phyloP scores from a whole-genome alignment of 805 yeast species.

The Hanseniaspora lindneri region DNA sequence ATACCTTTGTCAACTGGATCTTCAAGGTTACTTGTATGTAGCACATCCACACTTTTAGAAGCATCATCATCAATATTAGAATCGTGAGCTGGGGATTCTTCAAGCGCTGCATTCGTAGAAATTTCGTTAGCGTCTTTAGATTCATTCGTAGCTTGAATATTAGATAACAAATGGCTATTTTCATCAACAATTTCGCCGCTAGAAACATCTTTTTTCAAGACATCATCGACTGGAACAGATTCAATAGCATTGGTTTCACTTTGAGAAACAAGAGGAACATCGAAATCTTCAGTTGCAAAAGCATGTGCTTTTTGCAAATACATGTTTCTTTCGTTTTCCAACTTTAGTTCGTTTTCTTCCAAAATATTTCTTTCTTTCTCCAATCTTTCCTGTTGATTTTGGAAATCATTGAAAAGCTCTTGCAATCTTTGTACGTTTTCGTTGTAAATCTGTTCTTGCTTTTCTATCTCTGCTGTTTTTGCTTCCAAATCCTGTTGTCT shows the following conservation, averaged over 20 bases:
- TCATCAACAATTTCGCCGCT: slow-evolving; percentile 23
- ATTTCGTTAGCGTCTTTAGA: no score
- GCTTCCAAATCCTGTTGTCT: slow-evolving; percentile 30
- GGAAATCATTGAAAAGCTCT: slow-evolving; percentile 28
- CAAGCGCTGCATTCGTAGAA: no score
- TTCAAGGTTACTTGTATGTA: slow-evolving; percentile 22
- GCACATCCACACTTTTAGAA: slow-evolving; percentile 48
- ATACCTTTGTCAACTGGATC: slow-evolving; percentile 22
- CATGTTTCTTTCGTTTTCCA: slow-evolving; percentile 19
- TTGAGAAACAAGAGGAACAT: not conserved
- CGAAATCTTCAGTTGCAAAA: slow-evolving; percentile 22
- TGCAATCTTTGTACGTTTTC: slow-evolving; percentile 32
- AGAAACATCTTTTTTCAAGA: slow-evolving; percentile 17
- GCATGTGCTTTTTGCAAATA: slow-evolving; percentile 33
- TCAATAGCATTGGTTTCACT: no score
- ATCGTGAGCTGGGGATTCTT: not conserved
- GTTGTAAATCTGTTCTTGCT: slow-evolving; percentile 29
- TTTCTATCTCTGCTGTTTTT: slow-evolving; percentile 29
- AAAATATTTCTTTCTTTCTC: slow-evolving; percentile 33
- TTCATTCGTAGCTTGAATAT: slow-evolving; percentile 27
- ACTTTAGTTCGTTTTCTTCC: slow-evolving; percentile 27
- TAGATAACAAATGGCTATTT: slow-evolving; percentile 25
- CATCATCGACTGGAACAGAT: no score
- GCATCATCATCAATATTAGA: slow-evolving; percentile 27
- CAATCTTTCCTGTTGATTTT: slow-evolving; percentile 30